Percentiles rank a stretch among this genome's conserved stretches.
These are phyloP conservation scores for Phialophora chinensis DNA, from an alignment of 2,329 filamentous ascomycete species.

Conservation along the genomic window DNA sequence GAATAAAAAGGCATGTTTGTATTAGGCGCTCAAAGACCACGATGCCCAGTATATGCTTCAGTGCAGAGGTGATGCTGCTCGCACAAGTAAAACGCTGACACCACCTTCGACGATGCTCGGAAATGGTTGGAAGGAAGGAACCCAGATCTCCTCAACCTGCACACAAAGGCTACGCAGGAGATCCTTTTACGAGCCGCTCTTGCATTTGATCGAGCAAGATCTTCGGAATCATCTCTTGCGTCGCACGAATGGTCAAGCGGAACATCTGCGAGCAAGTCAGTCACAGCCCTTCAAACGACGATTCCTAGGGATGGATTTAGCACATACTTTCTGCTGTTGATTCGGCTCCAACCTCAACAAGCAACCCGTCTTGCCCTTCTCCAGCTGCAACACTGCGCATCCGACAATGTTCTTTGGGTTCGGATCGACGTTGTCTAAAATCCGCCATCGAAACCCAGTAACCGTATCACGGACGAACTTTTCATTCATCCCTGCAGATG, in stretches of 20 bases:
- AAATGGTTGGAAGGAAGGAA: not conserved
- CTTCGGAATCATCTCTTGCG: slow-evolving; percentile 84
- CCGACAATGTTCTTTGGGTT: slow-evolving; percentile 95
- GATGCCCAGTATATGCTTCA: slow-evolving; percentile 16
- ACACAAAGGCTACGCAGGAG: slow-evolving; percentile 10
- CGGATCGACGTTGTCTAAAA: slow-evolving; percentile 84
- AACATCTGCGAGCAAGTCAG: slow-evolving; percentile 73
- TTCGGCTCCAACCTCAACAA: slow-evolving; percentile 93
- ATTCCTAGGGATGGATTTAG: not conserved
- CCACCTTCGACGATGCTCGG: not conserved
- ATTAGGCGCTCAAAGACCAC: not conserved
- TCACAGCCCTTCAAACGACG: not conserved
- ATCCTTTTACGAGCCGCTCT: slow-evolving; percentile 70
- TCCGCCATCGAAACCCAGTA: slow-evolving; percentile 81
- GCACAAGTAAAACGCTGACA: not conserved
- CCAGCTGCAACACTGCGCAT: slow-evolving; percentile 75
- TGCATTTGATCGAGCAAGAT: slow-evolving; percentile 86
- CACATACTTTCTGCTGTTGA: slow-evolving; percentile 81
- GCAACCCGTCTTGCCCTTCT: slow-evolving; percentile 91
- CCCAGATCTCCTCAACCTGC: slow-evolving; percentile 1
- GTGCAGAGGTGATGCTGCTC: slow-evolving; percentile 2
- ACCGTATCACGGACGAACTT: slow-evolving; percentile 74
- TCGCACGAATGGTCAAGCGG: slow-evolving; percentile 89
- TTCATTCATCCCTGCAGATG: slow-evolving; percentile 69
- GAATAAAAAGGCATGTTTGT: not conserved